Evolutionary conservation across 2,329 filamentous ascomycete genomes (phyloP), one percentile per base, ranked within the genome.

Genomic region (Talaromyces sp.): DNA sequence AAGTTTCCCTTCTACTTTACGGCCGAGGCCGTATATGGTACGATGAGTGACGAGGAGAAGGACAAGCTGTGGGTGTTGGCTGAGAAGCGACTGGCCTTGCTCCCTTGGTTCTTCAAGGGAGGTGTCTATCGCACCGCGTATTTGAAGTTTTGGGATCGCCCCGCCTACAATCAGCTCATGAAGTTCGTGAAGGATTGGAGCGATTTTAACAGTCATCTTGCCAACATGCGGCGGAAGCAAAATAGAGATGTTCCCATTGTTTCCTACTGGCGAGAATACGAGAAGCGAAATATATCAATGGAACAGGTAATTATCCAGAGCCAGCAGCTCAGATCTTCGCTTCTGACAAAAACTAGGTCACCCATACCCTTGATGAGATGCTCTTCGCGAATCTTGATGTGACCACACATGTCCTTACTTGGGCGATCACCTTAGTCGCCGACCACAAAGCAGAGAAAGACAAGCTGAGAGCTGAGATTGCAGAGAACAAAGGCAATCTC

Each of bases 341-440:
- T 22, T 22, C 22, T 22, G 22, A 22, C 37, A 39, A 39, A 39
- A 39, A 39, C 13, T 8, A 39, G 13, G 9, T 39, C 9, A 3
- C 13, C 3, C 81, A 82, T 35, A 83, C 82, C 0, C 68, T 83
- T 6, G 80, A 83, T 66, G 82, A 83, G 68, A 75, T 75, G 50
- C 74, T 83, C 0, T 84, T 77, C 65, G 81, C 79, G 2, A 83
- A 83, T 65, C 73, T 83, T 1, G 82, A 84, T 65, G 81, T 83
- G 9, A 81, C 80, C 0, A 76, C 75, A 2, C 78, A 79, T 4
- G 79, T 70, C 1, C 57, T 83, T 0, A 77, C 78, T 0, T 84
- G 82, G 81, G 76, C 73, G n/a, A 67, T 80, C 0, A 70, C 81
- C 0, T 78, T 81, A 56, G 70, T 84, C 7, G 57, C 57, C 10